Percentiles rank a stretch among this genome's conserved stretches.
These are phyloP conservation scores for Astragalus glycyphyllos DNA, from an alignment of 306 rosid species.

Conservation along the genomic window DNA sequence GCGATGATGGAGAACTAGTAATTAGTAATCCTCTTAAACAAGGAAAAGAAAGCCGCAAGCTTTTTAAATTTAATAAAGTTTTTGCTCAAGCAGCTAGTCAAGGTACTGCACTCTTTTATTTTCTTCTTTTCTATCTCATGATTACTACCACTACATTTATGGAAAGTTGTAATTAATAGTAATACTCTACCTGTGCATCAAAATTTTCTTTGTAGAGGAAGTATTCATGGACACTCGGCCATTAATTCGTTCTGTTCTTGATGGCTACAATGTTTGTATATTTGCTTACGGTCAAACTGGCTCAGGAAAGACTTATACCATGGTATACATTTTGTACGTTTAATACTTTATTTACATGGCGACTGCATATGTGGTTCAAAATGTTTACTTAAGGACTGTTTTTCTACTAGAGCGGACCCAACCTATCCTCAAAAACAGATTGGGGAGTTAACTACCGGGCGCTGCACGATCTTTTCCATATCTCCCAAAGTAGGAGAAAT, in stretches of 20 bases:
- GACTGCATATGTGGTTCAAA: slow-evolving; percentile 10
- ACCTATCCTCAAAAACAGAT: slow-evolving; percentile 68
- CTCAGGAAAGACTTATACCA: slow-evolving; percentile 95
- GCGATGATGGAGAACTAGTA: slow-evolving; percentile 90
- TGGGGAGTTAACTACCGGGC: slow-evolving; percentile 99
- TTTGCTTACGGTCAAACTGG: slow-evolving; percentile 99
- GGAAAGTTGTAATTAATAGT: slow-evolving; percentile 3
- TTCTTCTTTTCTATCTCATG: slow-evolving; percentile 8
- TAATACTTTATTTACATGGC: slow-evolving; percentile 30
- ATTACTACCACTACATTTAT: slow-evolving; percentile 32
- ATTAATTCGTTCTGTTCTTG: slow-evolving; percentile 90
- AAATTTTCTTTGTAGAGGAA: slow-evolving; percentile 66
- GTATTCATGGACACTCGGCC: slow-evolving; percentile 89
- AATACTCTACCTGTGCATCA: slow-evolving; percentile 32
- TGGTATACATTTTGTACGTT: slow-evolving; percentile 62
- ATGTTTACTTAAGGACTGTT: slow-evolving; percentile 36
- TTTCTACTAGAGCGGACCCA: slow-evolving; percentile 82
- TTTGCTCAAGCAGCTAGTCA: slow-evolving; percentile 85
- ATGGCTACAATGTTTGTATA: slow-evolving; percentile 97
- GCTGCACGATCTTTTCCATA: slow-evolving; percentile 86
- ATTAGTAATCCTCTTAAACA: slow-evolving; percentile 84
- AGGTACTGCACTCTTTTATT: slow-evolving; percentile 55
- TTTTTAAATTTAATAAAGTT: slow-evolving; percentile 92
- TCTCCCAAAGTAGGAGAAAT: slow-evolving; percentile 80
- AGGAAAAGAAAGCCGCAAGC: slow-evolving; percentile 83